Evolutionary conservation across 2,329 filamentous ascomycete genomes (phyloP).

Genomic region (Rhynchosporium secalis): DNA sequence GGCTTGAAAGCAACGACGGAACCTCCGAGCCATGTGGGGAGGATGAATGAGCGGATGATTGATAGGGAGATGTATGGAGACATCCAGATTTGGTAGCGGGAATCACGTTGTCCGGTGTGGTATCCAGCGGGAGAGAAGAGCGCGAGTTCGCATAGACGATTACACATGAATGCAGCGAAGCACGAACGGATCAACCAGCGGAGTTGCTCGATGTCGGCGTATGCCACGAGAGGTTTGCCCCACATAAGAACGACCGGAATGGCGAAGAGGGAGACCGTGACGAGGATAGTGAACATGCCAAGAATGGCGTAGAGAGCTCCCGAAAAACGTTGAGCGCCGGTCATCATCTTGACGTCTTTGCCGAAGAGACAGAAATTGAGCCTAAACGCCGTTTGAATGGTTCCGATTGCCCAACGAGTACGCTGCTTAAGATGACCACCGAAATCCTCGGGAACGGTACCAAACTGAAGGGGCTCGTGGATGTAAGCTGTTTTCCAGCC

Average conservation of each 20-base stretch:
- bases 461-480: constrained; percentile 60
- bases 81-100: constrained; percentile 62
- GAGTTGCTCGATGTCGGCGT: constrained; percentile 53
- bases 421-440: constrained; percentile 57
- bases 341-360: constrained; percentile 53
- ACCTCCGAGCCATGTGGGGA: constrained; percentile 61
- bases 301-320: constrained; percentile 58
- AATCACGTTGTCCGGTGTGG: constrained; percentile 57
- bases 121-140: constrained; percentile 61
- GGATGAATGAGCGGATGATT: constrained; percentile 57
- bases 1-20: constrained; percentile 59
- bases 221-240: constrained; percentile 58
- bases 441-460: constrained; percentile 58
- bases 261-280: constrained; percentile 56
- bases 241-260: constrained; percentile 59
- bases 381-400: constrained; percentile 59
- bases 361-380: constrained; percentile 61
- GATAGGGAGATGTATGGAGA: constrained; percentile 60
- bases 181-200: constrained; percentile 58
- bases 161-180: constrained; percentile 51
- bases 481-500: constrained; percentile 64
- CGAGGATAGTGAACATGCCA: constrained; percentile 56
- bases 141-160: constrained; percentile 57
- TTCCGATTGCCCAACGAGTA: constrained; percentile 57
- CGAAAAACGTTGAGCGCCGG: constrained; percentile 56